These are phyloP conservation scores for Scenedesmus sp. DNA, from an alignment of 163 green algal genomes.

Conservation along the genomic window DNA sequence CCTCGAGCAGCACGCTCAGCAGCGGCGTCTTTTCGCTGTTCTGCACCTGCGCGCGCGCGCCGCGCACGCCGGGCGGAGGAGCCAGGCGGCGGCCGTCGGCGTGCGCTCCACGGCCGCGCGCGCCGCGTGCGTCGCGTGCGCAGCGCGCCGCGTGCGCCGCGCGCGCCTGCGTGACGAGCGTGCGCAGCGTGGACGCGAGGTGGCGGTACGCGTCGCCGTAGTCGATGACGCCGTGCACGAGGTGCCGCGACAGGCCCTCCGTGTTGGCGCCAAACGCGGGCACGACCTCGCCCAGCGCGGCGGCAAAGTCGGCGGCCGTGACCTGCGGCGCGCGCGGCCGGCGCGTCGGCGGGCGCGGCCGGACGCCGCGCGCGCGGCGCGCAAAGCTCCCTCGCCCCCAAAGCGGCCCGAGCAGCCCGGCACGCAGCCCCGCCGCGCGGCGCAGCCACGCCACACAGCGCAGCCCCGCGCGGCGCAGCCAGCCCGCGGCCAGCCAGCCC, in stretches of 20 bases:
- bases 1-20: slow-evolving; percentile 84
- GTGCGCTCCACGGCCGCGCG: no score
- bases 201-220: slow-evolving; percentile 82
- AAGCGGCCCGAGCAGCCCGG: no score
- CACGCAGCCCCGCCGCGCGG: no score
- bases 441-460: no score
- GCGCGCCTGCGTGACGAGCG: slow-evolving; percentile 88
- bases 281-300: slow-evolving; percentile 91
- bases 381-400: no score
- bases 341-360: no score
- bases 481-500: neutral
- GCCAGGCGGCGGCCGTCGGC: no score
- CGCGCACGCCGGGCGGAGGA: no score
- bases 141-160: no score
- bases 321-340: slow-evolving; percentile 58
- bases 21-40: slow-evolving; percentile 85
- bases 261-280: slow-evolving; percentile 94
- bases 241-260: slow-evolving; percentile 85
- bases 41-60: slow-evolving; percentile 58
- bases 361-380: no score
- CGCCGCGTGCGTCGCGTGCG: no score
- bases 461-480: neutral
- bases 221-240: slow-evolving; percentile 92
- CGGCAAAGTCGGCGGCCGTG: slow-evolving; percentile 91
- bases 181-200: slow-evolving; percentile 77